Evolutionary conservation across 352 stramenopile genomes (phyloP).

Genomic region (Phytophthora vignae): DNA sequence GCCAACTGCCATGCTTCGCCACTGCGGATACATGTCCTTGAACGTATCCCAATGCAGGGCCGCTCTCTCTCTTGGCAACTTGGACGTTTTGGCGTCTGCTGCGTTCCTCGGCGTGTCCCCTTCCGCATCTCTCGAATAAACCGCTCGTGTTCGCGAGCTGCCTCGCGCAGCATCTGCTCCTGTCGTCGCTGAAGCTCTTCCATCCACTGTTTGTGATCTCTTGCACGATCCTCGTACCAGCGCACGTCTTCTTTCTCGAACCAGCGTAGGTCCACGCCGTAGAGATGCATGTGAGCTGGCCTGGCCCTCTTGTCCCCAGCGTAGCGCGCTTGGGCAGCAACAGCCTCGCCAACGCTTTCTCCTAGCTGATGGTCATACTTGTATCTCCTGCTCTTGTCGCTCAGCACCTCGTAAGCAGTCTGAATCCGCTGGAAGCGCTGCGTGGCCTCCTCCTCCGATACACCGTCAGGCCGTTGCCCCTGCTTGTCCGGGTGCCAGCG

Average conservation of each 20-base stretch:
- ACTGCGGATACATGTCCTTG: not conserved
- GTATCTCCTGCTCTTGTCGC: not conserved
- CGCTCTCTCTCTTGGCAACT: not conserved
- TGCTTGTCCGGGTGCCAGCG: constrained; percentile 4
- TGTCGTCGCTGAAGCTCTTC: not conserved
- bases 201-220: not conserved
- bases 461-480: not conserved
- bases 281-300: not conserved
- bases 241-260: not conserved
- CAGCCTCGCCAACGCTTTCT: not conserved
- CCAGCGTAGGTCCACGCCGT: not conserved
- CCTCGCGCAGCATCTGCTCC: not conserved
- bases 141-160: not conserved
- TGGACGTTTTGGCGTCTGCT: not conserved
- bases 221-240: not conserved
- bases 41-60: not conserved
- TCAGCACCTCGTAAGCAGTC: constrained; percentile 2
- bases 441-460: not conserved
- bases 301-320: not conserved
- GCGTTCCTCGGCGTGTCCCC: too few relatives aligned
- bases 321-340: not conserved
- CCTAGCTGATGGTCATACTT: not conserved
- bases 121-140: not conserved
- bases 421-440: not conserved
- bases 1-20: not conserved